Conservation (phyloP, 2,329 filamentous ascomycete species). For the Lecanicillium sp. region DNA sequence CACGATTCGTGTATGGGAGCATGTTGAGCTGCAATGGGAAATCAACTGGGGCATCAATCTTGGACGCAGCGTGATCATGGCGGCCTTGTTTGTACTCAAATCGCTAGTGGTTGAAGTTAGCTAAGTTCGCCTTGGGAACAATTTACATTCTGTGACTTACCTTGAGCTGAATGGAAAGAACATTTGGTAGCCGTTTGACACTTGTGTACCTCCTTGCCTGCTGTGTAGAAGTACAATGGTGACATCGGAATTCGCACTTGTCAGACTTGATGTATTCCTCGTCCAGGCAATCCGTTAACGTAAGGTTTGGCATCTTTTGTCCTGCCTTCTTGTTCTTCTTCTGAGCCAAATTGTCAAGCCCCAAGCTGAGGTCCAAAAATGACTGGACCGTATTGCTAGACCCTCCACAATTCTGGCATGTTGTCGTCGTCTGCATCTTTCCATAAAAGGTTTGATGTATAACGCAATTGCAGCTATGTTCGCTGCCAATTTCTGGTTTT, state of each 20-base stretch:
- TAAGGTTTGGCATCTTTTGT: constrained; percentile 34
- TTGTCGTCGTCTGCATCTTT: constrained; percentile 82
- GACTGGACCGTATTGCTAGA: constrained; percentile 77
- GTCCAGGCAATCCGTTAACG: constrained; percentile 66
- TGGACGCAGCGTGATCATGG: constrained; percentile 64
- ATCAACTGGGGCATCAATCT: constrained; percentile 78
- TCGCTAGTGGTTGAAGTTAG: constrained; percentile 27
- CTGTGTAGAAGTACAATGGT: constrained; percentile 67
- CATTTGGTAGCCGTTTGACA: constrained; percentile 78
- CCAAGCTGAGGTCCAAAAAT: constrained; percentile 83
- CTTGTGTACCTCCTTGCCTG: constrained; percentile 77
- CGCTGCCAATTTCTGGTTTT: constrained; percentile 48
- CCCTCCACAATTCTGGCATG: constrained; percentile 79
- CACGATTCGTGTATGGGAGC: constrained; percentile 75
- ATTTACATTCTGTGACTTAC: constrained; percentile 33
- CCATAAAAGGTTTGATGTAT: constrained; percentile 94
- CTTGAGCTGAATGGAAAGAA: constrained; percentile 88
- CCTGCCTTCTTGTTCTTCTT: constrained; percentile 49
- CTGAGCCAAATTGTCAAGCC: constrained; percentile 68
- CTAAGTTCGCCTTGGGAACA: neutral
- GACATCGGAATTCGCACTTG: constrained; percentile 82
- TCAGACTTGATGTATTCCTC: constrained; percentile 82
- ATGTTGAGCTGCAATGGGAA: constrained; percentile 87
- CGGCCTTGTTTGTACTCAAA: constrained; percentile 66
- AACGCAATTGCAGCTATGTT: constrained; percentile 73